These are phyloP conservation scores for Aspergillus baeticus DNA, from an alignment of 495 filamentous ascomycete species.

Conservation along the genomic window DNA sequence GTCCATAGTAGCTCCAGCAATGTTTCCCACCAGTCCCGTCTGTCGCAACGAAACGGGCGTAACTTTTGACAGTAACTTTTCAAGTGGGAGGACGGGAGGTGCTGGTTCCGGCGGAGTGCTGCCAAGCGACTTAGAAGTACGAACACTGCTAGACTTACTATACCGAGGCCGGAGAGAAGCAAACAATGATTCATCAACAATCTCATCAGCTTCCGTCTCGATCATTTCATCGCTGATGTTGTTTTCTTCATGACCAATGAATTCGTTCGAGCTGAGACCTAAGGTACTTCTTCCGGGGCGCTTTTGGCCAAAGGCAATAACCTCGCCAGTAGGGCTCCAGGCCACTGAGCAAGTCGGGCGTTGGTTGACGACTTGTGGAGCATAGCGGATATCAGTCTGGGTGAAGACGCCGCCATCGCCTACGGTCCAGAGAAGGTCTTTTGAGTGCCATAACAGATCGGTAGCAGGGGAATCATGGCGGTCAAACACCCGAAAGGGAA, in stretches of 20 bases:
- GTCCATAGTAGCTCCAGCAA: conserved; percentile 53
- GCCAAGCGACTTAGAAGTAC: conserved; percentile 42
- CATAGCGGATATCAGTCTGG: conserved; percentile 84
- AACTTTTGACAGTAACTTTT: conserved; percentile 57
- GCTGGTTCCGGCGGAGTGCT: conserved; percentile 57
- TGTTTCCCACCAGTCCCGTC: conserved; percentile 58
- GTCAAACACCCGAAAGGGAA: conserved; percentile 85
- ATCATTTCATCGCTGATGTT: conserved; percentile 40
- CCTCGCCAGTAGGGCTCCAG: conserved; percentile 47
- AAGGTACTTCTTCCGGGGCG: conserved; percentile 40
- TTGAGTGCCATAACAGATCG: conserved; percentile 85
- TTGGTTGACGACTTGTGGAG: conserved; percentile 71
- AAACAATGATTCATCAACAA: conserved; percentile 57
- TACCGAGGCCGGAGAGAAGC: conserved; percentile 46
- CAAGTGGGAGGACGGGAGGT: conserved; percentile 53
- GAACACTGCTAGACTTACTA: conserved; percentile 29
- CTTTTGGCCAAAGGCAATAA: conserved; percentile 49
- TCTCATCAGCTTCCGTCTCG: conserved; percentile 68
- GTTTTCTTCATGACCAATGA: conserved; percentile 33
- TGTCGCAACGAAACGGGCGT: conserved; percentile 56
- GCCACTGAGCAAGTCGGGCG: conserved; percentile 44
- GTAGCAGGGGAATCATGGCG: conserved; percentile 68
- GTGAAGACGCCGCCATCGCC: conserved; percentile 80
- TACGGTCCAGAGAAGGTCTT: conserved; percentile 89
- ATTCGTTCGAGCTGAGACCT: conserved; percentile 35